A percentile compares a stretch with the other conserved stretches of the same genome.
Conservation (phyloP, 345 rosid genomes). For the Pugionium dolabratum region DNA sequence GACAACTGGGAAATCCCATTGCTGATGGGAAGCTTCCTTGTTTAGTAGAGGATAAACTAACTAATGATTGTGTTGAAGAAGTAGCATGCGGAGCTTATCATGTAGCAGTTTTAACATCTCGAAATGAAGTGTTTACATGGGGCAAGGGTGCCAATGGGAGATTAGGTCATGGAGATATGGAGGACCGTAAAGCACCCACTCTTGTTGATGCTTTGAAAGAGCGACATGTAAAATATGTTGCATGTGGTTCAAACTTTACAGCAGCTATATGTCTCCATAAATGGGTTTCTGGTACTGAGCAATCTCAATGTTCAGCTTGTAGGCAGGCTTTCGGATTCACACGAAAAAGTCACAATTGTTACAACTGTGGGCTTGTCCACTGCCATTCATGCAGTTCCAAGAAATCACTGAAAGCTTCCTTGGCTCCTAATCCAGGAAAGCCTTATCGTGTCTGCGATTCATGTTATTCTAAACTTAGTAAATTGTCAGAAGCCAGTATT, state of each 20-base stretch:
- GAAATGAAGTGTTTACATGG: constrained; percentile 90
- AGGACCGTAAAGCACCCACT: constrained; percentile 80
- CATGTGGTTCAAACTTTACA: constrained; percentile 88
- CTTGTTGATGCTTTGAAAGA: constrained; percentile 84
- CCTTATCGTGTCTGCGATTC: constrained; percentile 94
- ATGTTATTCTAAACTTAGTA: constrained; percentile 73
- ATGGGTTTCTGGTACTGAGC: constrained; percentile 92
- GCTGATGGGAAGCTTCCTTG: constrained; percentile 85
- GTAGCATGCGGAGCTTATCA: constrained; percentile 92
- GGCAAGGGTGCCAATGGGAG: constrained; percentile 98
- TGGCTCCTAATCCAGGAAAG: constrained; percentile 85
- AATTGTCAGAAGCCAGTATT: constrained; percentile 59
- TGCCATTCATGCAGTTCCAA: constrained; percentile 95
- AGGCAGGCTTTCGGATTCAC: constrained; percentile 94
- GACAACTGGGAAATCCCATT: constrained; percentile 85
- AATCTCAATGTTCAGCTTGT: constrained; percentile 91
- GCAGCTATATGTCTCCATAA: constrained; percentile 91
- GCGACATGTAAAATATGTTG: constrained; percentile 74
- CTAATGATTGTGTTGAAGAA: constrained; percentile 75
- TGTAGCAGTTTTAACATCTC: constrained; percentile 74
- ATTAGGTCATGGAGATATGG: constrained; percentile 89
- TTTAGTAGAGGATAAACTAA: constrained; percentile 67
- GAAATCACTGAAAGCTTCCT: constrained; percentile 75
- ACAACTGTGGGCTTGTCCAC: constrained; percentile 94
- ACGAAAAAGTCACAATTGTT: constrained; percentile 90